Evolutionary conservation across 192 early-diverging fungal species (phyloP).

Genomic region (Entrophospora sp.): DNA sequence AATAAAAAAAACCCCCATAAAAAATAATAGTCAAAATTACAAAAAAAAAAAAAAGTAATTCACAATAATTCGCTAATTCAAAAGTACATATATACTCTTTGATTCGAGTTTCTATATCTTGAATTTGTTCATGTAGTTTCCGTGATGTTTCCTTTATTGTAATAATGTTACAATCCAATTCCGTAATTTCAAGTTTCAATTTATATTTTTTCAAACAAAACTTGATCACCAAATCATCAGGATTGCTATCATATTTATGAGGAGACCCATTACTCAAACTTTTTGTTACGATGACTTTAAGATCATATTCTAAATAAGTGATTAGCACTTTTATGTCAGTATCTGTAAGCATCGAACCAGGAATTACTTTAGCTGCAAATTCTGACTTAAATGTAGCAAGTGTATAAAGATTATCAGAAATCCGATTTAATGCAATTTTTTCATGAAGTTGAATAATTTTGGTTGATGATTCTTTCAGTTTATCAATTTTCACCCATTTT

Average conservation of each 20-base stretch:
- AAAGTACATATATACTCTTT: conserved; percentile 33
- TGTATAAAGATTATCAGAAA: conserved; percentile 8
- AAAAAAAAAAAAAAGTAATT: background rate
- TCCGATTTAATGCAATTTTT: conserved; percentile 15
- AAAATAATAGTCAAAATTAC: background rate
- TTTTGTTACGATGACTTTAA: conserved; percentile 15
- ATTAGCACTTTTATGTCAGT: conserved; percentile 25
- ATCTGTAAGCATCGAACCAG: conserved; percentile 19
- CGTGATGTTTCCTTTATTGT: conserved; percentile 40
- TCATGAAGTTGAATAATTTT: background rate
- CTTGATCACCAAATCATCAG: conserved; percentile 24
- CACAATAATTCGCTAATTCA: background rate
- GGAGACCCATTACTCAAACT: background rate
- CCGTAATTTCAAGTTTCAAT: conserved; percentile 35
- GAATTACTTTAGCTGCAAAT: conserved; percentile 2
- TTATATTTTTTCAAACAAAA: conserved; percentile 25
- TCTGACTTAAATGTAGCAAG: conserved; percentile 11
- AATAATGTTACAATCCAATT: conserved; percentile 49
- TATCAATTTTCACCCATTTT: background rate
- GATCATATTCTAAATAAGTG: conserved; percentile 19
- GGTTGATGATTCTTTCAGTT: background rate
- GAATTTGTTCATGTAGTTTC: conserved; percentile 45
- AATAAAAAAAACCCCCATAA: too few species aligned
- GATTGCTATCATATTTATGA: background rate
- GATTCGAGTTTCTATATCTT: conserved; percentile 47